Conservation (phyloP, 2,329 filamentous ascomycete species). For the Annulohypoxylon truncatum region DNA sequence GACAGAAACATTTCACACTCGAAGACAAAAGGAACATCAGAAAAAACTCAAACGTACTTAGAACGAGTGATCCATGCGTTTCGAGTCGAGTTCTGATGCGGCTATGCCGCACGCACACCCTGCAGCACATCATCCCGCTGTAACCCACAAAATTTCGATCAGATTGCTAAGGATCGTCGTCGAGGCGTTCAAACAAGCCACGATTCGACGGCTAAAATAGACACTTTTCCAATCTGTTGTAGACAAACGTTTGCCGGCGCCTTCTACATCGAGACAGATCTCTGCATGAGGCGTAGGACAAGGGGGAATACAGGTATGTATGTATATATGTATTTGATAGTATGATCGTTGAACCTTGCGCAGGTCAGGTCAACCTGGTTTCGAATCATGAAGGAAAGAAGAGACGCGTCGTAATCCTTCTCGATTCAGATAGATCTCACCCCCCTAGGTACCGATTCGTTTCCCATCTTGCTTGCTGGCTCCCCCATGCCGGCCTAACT, state of each 20-base stretch:
- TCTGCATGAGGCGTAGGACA: slow-evolving; percentile 2
- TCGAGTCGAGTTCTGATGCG: slow-evolving; percentile 34
- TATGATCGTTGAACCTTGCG: too few relatives aligned
- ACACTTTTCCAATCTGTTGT: slow-evolving; percentile 14
- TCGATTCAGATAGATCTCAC: slow-evolving; percentile 12
- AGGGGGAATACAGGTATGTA: too few relatives aligned
- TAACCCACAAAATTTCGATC: slow-evolving; percentile 38
- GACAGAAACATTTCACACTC: neutral
- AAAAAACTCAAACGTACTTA: slow-evolving; percentile 12
- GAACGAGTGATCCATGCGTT: slow-evolving; percentile 32
- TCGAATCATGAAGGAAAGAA: slow-evolving; percentile 9
- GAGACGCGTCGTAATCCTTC: slow-evolving; percentile 27
- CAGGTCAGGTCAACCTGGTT: neutral
- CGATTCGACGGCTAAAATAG: slow-evolving; percentile 35
- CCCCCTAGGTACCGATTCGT: neutral
- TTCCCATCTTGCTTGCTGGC: neutral
- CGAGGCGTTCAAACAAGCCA: slow-evolving; percentile 24
- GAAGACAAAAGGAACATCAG: slow-evolving; percentile 9
- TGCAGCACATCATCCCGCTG: slow-evolving; percentile 39
- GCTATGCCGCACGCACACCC: slow-evolving; percentile 32
- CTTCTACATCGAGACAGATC: slow-evolving; percentile 5
- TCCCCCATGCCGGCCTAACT: neutral
- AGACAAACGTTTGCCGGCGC: neutral
- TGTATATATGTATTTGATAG: too few relatives aligned
- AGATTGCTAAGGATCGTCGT: slow-evolving; percentile 36